Conservation (phyloP, 805 yeast genomes). For the Hemisphaericaspora nanyangensis region DNA sequence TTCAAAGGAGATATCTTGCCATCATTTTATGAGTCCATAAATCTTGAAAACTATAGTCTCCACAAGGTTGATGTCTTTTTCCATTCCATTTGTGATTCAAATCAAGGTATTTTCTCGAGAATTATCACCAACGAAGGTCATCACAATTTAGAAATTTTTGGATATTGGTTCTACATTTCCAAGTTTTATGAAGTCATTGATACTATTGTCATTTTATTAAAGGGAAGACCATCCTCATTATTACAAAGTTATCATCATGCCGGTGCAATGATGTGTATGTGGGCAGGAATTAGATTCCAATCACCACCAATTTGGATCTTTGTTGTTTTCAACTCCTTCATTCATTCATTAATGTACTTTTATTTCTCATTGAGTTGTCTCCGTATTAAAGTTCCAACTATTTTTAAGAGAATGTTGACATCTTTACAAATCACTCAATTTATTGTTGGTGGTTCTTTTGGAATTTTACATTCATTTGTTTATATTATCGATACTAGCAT, state of each 20-base stretch:
- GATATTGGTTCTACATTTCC: constrained; percentile 65
- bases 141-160: constrained; percentile 49
- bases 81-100: constrained; percentile 57
- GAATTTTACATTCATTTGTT: constrained; percentile 60
- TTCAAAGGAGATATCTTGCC: constrained; percentile 14
- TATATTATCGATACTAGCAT: constrained; percentile 48
- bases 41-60: constrained; percentile 1
- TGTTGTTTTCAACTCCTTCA: constrained; percentile 75
- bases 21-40: constrained; percentile 1
- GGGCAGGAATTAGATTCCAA: constrained; percentile 68
- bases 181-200: constrained; percentile 72
- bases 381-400: constrained; percentile 52
- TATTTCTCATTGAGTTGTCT: constrained; percentile 62
- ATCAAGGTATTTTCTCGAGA: constrained; percentile 52
- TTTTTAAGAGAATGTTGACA: constrained; percentile 57
- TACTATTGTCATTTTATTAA: constrained; percentile 60
- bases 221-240: constrained; percentile 63
- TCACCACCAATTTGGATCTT: constrained; percentile 80
- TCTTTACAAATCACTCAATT: constrained; percentile 68
- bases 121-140: constrained; percentile 13
- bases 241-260: constrained; percentile 75
- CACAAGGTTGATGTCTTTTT: constrained; percentile 42
- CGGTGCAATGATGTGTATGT: constrained; percentile 79
- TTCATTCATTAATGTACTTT: constrained; percentile 71
- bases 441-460: constrained; percentile 63